phyloP scores from a whole-genome alignment of 768 basidiomycete species.

The Termitomyces sp. region DNA sequence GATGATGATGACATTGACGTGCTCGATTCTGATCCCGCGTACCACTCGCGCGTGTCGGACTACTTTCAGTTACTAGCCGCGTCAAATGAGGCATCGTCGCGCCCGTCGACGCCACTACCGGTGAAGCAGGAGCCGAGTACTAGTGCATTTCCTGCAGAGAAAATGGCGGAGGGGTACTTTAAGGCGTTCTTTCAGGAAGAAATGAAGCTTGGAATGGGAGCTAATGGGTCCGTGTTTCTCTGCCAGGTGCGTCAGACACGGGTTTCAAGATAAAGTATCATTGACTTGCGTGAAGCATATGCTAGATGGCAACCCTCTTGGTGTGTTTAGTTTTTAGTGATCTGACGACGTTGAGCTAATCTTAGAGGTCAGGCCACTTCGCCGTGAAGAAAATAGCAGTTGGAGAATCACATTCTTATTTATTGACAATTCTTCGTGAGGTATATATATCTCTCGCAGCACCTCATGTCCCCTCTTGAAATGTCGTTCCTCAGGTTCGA shows the following conservation, averaged over 20 bases:
- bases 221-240: constrained; percentile 85
- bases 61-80: constrained; percentile 78
- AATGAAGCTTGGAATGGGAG: constrained; percentile 87
- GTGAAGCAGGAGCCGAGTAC: constrained; percentile 12
- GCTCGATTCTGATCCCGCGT: constrained; percentile 32
- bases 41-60: constrained; percentile 57
- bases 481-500: constrained; percentile 47
- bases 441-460: constrained; percentile 23
- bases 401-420: constrained; percentile 82
- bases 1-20: constrained; percentile 21
- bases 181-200: constrained; percentile 91
- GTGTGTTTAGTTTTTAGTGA: constrained; percentile 28
- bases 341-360: constrained; percentile 1
- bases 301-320: constrained; percentile 79
- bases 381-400: constrained; percentile 98
- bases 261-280: neutral
- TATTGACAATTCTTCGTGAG: constrained; percentile 78
- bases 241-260: constrained; percentile 57
- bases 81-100: constrained; percentile 58
- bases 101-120: constrained; percentile 46
- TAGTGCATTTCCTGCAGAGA: constrained; percentile 54
- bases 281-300: constrained; percentile 10
- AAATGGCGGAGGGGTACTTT: constrained; percentile 91
- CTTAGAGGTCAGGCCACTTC: constrained; percentile 54
- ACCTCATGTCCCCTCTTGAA: neutral